A percentile compares a stretch with the other conserved stretches of the same genome.
Evolutionary conservation across 331 rosid genomes (phyloP).

Genomic region (Prunus yedoensis): DNA sequence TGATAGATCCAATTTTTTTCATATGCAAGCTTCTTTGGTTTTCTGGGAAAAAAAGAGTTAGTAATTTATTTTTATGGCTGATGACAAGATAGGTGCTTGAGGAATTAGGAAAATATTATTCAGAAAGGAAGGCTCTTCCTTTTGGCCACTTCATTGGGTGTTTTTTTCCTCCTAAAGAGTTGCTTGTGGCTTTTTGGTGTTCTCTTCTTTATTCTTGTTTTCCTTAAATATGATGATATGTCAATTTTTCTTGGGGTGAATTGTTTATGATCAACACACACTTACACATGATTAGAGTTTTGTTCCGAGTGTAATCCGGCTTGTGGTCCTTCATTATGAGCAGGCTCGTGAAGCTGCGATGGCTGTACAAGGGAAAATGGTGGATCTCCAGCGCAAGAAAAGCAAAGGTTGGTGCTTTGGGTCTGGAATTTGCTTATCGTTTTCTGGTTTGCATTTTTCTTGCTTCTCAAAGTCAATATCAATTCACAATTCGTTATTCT

Average conservation of each 20-base stretch:
- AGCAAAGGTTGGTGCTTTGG: conserved; percentile 68
- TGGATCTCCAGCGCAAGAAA: conserved; percentile 93
- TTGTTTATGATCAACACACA: neutral
- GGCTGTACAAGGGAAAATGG: conserved; percentile 82
- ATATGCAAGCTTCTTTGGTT: neutral
- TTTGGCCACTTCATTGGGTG: neutral
- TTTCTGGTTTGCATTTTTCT: neutral
- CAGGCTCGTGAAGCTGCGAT: conserved; percentile 97
- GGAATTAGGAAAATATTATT: neutral
- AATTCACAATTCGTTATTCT: too few relatives aligned
- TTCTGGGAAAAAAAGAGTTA: neutral
- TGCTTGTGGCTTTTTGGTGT: neutral
- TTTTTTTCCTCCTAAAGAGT: too few relatives aligned
- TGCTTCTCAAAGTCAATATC: neutral
- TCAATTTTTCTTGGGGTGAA: neutral
- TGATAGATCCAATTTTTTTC: neutral
- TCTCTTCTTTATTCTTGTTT: neutral
- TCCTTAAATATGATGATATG: neutral
- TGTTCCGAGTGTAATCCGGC: neutral
- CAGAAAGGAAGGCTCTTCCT: neutral
- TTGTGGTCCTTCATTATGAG: conserved; percentile 28
- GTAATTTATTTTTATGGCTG: neutral
- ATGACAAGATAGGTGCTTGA: neutral
- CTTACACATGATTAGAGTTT: neutral
- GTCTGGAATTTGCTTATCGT: neutral